Evolutionary conservation across 2,329 filamentous ascomycete genomes (phyloP).

Genomic region (Neonectria coccinea): DNA sequence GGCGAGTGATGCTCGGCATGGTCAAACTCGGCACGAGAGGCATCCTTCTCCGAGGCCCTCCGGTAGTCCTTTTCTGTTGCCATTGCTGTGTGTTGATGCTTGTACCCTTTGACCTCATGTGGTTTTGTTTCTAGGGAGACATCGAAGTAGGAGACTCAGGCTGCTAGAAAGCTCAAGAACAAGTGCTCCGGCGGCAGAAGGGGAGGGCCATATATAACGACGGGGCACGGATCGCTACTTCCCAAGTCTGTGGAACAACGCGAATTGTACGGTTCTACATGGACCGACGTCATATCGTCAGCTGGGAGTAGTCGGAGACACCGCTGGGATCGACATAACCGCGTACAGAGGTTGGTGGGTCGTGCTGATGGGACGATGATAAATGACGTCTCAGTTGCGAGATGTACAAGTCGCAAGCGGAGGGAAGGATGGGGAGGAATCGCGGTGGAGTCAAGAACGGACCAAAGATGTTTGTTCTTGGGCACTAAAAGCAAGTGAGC

Average conservation of each 20-base stretch:
- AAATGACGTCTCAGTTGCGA: conserved; percentile 14
- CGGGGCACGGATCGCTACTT: not conserved
- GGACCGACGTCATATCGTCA: conserved; percentile 14
- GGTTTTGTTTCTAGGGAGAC: not conserved
- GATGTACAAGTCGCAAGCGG: not conserved
- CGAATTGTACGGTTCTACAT: not conserved
- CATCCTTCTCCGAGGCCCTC: conserved; percentile 19
- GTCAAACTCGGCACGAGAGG: conserved; percentile 27
- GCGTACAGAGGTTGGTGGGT: conserved; percentile 2
- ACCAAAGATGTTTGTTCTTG: not conserved
- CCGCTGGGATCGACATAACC: conserved; percentile 14
- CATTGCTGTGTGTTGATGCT: conserved; percentile 9
- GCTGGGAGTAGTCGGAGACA: not conserved
- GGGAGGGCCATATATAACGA: conserved; percentile 1
- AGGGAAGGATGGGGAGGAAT: not conserved
- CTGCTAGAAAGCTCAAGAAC: too few relatives aligned
- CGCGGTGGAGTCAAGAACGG: not conserved
- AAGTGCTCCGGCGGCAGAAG: rapidly evolving
- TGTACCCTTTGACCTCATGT: not conserved
- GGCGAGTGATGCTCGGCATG: conserved; percentile 28
- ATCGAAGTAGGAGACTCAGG: not conserved
- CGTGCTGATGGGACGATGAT: conserved; percentile 1
- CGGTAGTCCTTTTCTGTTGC: conserved; percentile 21
- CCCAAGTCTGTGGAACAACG: not conserved
- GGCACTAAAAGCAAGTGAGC: not conserved